Percentiles rank a stretch among this genome's conserved stretches.
These are phyloP conservation scores for Aphanomyces astaci DNA, from an alignment of 352 stramenopile species.

Conservation along the genomic window DNA sequence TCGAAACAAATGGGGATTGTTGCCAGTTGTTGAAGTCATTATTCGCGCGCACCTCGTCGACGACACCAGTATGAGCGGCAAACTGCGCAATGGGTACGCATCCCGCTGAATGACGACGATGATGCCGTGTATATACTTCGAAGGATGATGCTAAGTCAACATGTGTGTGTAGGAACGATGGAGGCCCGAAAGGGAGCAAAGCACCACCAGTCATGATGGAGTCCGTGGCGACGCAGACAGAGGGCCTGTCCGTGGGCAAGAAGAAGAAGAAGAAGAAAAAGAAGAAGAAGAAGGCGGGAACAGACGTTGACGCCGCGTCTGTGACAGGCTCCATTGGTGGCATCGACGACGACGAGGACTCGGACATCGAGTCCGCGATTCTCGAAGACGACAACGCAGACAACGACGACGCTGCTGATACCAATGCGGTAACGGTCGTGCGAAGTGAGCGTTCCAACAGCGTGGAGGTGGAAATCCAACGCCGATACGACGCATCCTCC, in stretches of 20 bases:
- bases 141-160: no score
- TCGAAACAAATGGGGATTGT: no score
- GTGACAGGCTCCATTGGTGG: conserved; percentile 6
- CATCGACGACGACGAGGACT: conserved; percentile 21
- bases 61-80: not conserved
- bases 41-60: not conserved
- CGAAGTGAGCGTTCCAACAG: conserved; percentile 22
- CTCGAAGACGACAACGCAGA: conserved; percentile 6
- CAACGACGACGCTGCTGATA: not conserved
- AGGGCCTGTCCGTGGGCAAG: conserved; percentile 6
- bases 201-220: not conserved
- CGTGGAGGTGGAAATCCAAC: conserved; percentile 16
- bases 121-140: not conserved
- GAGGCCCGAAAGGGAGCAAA: no score
- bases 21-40: conserved; percentile 12
- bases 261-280: conserved; percentile 32
- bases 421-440: not conserved
- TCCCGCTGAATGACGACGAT: not conserved
- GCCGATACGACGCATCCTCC: not conserved
- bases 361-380: conserved; percentile 3
- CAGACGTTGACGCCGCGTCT: not conserved
- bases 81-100: not conserved
- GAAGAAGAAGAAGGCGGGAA: conserved; percentile 22
- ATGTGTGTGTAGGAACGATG: not conserved
- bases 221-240: conserved; percentile 13